These are phyloP conservation scores for Lichina pygmaea DNA, from an alignment of 495 filamentous ascomycete genomes.

Conservation along the genomic window DNA sequence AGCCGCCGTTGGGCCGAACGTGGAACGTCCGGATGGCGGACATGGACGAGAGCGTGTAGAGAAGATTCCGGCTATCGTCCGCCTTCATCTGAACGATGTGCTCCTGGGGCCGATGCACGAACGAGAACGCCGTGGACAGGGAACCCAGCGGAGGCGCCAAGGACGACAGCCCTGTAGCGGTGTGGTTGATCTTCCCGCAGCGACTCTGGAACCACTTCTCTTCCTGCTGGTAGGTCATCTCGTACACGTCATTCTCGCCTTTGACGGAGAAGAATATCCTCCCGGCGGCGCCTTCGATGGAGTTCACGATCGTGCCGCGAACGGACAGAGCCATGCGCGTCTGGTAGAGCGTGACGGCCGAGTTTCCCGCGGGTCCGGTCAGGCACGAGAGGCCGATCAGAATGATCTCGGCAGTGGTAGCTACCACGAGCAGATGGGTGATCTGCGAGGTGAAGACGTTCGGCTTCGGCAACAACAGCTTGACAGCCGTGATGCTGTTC, in stretches of 20 bases:
- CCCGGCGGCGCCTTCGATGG: conserved; percentile 48
- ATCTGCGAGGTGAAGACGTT: conserved; percentile 69
- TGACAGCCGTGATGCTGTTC: conserved; percentile 63
- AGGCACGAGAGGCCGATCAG: conserved; percentile 52
- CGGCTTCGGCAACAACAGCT: conserved; percentile 45
- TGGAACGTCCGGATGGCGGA: conserved; percentile 75
- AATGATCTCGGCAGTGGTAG: conserved; percentile 59
- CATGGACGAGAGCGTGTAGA: conserved; percentile 70
- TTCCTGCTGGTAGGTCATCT: conserved; percentile 71
- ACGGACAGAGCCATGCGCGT: conserved; percentile 55
- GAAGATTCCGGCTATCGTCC: conserved; percentile 62
- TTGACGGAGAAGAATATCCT: conserved; percentile 80
- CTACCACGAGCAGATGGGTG: conserved; percentile 65
- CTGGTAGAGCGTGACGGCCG: conserved; percentile 48
- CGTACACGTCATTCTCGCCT: conserved; percentile 61
- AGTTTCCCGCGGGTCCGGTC: conserved; percentile 30
- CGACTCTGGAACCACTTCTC: conserved; percentile 81
- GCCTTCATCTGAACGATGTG: conserved; percentile 48
- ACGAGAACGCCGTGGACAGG: conserved; percentile 6
- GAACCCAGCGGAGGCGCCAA: not conserved
- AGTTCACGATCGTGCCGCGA: conserved; percentile 25
- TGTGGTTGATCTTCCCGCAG: conserved; percentile 65
- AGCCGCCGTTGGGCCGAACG: conserved; percentile 26
- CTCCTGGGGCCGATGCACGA: conserved; percentile 25
- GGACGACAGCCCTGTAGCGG: conserved; percentile 36